phyloP scores from a whole-genome alignment of 768 basidiomycete species.

The Xerocomellus dryophilus region DNA sequence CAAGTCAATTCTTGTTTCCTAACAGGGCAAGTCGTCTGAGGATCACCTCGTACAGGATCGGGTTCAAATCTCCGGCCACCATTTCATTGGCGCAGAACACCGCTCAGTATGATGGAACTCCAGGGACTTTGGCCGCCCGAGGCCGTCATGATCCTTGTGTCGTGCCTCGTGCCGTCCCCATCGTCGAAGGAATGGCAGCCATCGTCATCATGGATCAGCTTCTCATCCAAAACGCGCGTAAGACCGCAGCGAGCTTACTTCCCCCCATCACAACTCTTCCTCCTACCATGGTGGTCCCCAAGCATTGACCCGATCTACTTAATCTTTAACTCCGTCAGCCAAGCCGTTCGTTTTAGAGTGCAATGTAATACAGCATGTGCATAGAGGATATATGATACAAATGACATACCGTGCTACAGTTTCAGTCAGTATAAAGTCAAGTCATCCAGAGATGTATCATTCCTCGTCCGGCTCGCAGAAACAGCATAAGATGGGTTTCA shows the following conservation, averaged over 20 bases:
- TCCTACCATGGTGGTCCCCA: slow-evolving; percentile 82
- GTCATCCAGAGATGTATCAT: slow-evolving; percentile 8
- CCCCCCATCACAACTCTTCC: slow-evolving; percentile 87
- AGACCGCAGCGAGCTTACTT: slow-evolving; percentile 69
- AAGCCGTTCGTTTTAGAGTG: not conserved
- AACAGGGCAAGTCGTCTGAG: slow-evolving; percentile 6
- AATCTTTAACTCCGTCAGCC: not conserved
- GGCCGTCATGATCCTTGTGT: slow-evolving; percentile 98
- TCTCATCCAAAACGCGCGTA: slow-evolving; percentile 83
- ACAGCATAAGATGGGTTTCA: slow-evolving; percentile 64
- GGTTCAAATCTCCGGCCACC: slow-evolving; percentile 98
- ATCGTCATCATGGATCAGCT: slow-evolving; percentile 94
- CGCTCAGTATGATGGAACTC: slow-evolving; percentile 89
- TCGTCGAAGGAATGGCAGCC: slow-evolving; percentile 97
- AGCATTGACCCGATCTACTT: slow-evolving; percentile 13
- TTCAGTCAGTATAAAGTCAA: not conserved
- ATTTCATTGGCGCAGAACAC: slow-evolving; percentile 91
- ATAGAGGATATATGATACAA: slow-evolving; percentile 16
- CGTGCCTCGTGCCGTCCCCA: slow-evolving; percentile 94
- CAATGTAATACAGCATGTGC: not conserved
- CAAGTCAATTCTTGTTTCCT: slow-evolving; percentile 31
- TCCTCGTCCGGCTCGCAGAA: slow-evolving; percentile 56
- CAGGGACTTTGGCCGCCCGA: slow-evolving; percentile 82
- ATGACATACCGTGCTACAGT: not conserved
- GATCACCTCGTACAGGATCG: slow-evolving; percentile 56